Evolutionary conservation across 1,284 basidiomycete genomes (phyloP).

Genomic region (Serendipita sp.): DNA sequence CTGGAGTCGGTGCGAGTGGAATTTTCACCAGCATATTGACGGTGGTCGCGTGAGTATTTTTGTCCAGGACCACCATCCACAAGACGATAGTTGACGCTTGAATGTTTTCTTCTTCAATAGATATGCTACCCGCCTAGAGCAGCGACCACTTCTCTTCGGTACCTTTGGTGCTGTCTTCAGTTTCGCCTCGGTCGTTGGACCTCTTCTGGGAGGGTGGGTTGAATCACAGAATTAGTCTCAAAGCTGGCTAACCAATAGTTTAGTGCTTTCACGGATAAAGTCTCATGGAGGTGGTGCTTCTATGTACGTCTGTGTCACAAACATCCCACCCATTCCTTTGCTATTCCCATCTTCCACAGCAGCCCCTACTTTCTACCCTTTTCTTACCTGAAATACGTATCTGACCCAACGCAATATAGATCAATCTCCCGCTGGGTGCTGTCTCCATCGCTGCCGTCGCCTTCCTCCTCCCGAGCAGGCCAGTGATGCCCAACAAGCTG

Average conservation of each 20-base stretch:
- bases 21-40: conserved; percentile 28
- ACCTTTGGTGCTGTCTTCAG: conserved; percentile 16
- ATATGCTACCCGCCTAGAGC: conserved; percentile 26
- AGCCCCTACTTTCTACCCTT: not conserved
- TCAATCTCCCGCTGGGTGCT: conserved; percentile 5
- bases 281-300: conserved; percentile 27
- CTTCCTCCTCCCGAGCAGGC: conserved; percentile 22
- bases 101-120: conserved; percentile 25
- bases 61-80: not conserved
- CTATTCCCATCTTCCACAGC: no score
- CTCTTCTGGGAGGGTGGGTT: conserved; percentile 18
- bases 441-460: conserved; percentile 22
- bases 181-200: conserved; percentile 20
- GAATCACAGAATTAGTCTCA: not conserved
- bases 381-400: conserved; percentile 6
- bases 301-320: not conserved
- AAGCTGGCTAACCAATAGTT: not conserved
- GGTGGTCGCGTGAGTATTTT: conserved; percentile 21
- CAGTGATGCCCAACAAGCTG: conserved; percentile 9
- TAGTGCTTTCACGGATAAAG: conserved; percentile 18
- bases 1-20: conserved; percentile 26
- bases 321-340: no score
- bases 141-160: conserved; percentile 23
- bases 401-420: not conserved
- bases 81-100: conserved; percentile 14